Evolutionary conservation across 2,329 filamentous ascomycete genomes (phyloP).

Genomic region (Ascochyta viciae-villosae): DNA sequence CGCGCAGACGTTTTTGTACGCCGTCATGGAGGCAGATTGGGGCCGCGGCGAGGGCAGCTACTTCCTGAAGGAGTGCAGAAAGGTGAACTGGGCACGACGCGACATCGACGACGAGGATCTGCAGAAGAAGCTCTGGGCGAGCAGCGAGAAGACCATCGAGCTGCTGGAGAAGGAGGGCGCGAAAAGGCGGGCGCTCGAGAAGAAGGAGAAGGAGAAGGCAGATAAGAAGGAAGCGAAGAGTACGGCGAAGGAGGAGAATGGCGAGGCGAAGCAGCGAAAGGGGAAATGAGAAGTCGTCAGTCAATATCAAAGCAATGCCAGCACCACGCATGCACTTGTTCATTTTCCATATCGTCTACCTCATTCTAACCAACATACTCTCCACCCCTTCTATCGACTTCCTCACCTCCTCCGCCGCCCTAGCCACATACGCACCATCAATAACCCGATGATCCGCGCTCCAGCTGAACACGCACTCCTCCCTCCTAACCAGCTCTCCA

Average conservation of each 20-base stretch:
- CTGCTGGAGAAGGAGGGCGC: conserved; percentile 81
- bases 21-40: conserved; percentile 80
- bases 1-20: conserved; percentile 84
- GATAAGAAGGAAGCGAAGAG: conserved; percentile 39
- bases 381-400: conserved; percentile 83
- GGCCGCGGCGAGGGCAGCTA: conserved; percentile 71
- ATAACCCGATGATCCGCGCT: conserved; percentile 93
- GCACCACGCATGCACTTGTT: neutral
- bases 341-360: conserved; percentile 7
- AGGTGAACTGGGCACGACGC: conserved; percentile 72
- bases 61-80: conserved; percentile 87
- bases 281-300: conserved; percentile 14
- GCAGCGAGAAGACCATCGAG: conserved; percentile 81
- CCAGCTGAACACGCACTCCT: conserved; percentile 93
- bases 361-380: conserved; percentile 76
- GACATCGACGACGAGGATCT: conserved; percentile 81
- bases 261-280: conserved; percentile 35
- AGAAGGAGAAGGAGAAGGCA: conserved; percentile 57
- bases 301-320: neutral
- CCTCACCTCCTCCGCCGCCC: conserved; percentile 83
- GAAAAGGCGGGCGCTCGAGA: conserved; percentile 63
- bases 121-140: conserved; percentile 88
- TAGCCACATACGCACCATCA: conserved; percentile 92
- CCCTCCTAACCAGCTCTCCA: conserved; percentile 71
- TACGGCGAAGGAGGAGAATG: conserved; percentile 27